Percentiles rank a stretch among this genome's conserved stretches.
Evolutionary conservation across 176 grass and related monocot genomes (phyloP).

Genomic region (Cocos nucifera): DNA sequence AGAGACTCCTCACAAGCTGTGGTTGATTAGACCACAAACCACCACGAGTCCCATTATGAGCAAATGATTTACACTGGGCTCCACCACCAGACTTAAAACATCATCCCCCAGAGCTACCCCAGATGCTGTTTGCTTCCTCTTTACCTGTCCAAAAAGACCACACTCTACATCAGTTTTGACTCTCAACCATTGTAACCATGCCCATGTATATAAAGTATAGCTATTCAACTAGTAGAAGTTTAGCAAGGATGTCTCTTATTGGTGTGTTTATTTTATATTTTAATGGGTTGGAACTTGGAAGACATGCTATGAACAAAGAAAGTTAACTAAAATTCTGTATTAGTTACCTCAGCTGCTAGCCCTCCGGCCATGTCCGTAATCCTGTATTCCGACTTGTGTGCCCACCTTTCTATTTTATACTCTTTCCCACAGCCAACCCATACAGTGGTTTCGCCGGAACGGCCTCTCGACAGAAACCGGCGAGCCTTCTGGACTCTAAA

Average conservation of each 20-base stretch:
- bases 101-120: constrained; percentile 57
- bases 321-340: too few species aligned
- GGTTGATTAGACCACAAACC: constrained; percentile 46
- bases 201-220: too few species aligned
- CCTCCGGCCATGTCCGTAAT: constrained; percentile 42
- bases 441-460: constrained; percentile 30
- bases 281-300: too few species aligned
- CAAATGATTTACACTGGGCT: constrained; percentile 24
- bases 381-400: constrained; percentile 26
- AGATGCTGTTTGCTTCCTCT: constrained; percentile 54
- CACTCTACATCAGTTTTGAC: too few species aligned
- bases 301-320: too few species aligned
- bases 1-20: constrained; percentile 22
- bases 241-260: too few species aligned
- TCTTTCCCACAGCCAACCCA: constrained; percentile 12
- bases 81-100: constrained; percentile 43
- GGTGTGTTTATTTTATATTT: too few species aligned
- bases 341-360: constrained; percentile 36
- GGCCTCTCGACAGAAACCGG: constrained; percentile 25
- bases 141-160: constrained; percentile 13
- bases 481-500: constrained; percentile 40
- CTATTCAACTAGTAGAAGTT: too few species aligned
- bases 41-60: constrained; percentile 52
- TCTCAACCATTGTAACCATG: too few species aligned
- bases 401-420: constrained; percentile 35